Conservation (phyloP, 768 basidiomycete genomes). For the Tricholoma bakamatsutake region DNA sequence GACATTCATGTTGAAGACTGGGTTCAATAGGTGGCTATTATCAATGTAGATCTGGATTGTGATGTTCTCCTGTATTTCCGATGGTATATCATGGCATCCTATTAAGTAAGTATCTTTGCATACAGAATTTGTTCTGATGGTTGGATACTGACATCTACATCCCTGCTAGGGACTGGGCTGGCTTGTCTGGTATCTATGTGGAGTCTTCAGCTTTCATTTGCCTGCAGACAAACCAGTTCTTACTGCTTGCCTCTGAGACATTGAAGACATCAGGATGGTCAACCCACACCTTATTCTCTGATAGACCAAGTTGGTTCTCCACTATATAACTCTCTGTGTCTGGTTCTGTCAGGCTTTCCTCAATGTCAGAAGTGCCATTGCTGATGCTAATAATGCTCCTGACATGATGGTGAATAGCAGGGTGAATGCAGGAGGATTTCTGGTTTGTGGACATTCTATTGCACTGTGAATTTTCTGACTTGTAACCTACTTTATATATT, state of each 20-base stretch:
- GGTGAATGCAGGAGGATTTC: not conserved
- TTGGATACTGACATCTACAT: not conserved
- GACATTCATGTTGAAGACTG: not conserved
- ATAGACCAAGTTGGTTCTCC: not conserved
- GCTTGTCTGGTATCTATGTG: not conserved
- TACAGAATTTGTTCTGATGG: not conserved
- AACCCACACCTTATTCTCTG: not conserved
- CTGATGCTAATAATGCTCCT: not conserved
- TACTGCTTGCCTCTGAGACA: not conserved
- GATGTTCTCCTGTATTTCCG: not conserved
- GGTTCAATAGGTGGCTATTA: not conserved
- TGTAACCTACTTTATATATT: not conserved
- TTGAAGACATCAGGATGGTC: not conserved
- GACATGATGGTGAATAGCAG: not conserved
- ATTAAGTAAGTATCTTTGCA: constrained; percentile 1
- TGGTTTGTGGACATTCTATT: not conserved
- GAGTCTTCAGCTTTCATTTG: not conserved
- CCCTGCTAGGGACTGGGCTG: not conserved
- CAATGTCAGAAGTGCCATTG: not conserved
- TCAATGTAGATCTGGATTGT: not conserved
- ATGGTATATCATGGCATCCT: not conserved
- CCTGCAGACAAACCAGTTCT: not conserved
- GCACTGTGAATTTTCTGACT: not conserved
- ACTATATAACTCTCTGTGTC: not conserved
- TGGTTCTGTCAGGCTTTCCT: not conserved